A percentile compares a stretch with the other conserved stretches of the same genome.
phyloP scores from a whole-genome alignment of 768 basidiomycete species.

The Clavulina sp. region DNA sequence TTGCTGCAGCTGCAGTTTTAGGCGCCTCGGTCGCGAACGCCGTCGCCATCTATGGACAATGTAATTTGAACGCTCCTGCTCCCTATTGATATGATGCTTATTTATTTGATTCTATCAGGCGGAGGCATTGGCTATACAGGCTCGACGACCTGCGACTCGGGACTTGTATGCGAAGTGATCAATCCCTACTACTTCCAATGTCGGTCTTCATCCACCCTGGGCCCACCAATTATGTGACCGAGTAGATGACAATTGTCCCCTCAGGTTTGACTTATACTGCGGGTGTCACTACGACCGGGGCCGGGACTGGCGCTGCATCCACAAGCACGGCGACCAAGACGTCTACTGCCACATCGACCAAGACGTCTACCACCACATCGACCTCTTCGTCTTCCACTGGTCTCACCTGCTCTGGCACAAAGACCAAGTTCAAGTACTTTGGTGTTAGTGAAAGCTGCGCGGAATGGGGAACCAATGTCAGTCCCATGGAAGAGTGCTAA shows the following conservation, averaged over 20 bases:
- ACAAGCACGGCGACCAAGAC: slow-evolving; percentile 15
- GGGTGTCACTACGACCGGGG: neutral
- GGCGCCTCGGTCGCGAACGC: no score
- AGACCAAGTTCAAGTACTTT: slow-evolving; percentile 43
- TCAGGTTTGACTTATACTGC: slow-evolving; percentile 1
- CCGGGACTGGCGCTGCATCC: slow-evolving; percentile 2
- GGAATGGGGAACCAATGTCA: slow-evolving; percentile 32
- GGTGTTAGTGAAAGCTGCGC: slow-evolving; percentile 48
- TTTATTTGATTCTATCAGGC: neutral
- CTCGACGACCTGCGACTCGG: slow-evolving; percentile 29
- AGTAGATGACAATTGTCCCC: neutral
- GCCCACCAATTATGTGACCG: neutral
- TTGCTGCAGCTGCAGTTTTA: no score
- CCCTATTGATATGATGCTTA: no score
- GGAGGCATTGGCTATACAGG: slow-evolving; percentile 22
- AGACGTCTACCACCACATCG: slow-evolving; percentile 16
- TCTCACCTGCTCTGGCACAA: slow-evolving; percentile 21
- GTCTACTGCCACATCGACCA: slow-evolving; percentile 16
- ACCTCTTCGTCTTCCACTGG: slow-evolving; percentile 10
- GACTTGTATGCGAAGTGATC: slow-evolving; percentile 24
- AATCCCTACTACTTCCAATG: slow-evolving; percentile 26
- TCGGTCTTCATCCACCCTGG: neutral
- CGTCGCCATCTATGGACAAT: no score
- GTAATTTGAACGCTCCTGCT: no score
- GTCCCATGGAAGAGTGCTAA: no score